Base-by-base conservation (phyloP, 805 yeast species). In the Kluyveromyces lactis region DNA sequence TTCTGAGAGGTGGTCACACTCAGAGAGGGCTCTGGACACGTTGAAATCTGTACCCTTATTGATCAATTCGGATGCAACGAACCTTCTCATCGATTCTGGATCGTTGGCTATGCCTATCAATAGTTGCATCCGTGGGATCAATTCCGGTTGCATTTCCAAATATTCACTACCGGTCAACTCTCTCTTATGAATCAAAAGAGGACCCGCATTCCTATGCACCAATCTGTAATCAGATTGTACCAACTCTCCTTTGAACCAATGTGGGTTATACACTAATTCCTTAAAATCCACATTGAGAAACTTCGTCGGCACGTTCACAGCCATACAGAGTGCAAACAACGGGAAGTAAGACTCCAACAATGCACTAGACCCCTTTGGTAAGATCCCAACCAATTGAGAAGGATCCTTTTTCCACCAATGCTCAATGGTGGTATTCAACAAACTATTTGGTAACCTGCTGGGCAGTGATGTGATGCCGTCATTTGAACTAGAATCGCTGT, bases 291-390 rank as follows among this genome's bases (percentile, higher is more conserved):
- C 50, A 29, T 26, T 36, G 31, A 48, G 42, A 26, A 58, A 44
- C 2, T 33, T 5, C n/a, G 44, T 48, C 5, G 63, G 60, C n/a
- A 52, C 32, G 35, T 49, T 52, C 12, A 40, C 44, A 2, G 53
- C 49, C 27, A 55, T 42, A 23, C 46, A 50, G 23, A 51, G 47
- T 3, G 56, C 49, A 35, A 49, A 55, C 18, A 59, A 42, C 1
- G 58, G 55, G 26, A 57, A 48, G 44, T 59, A 59, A 36, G 51
- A 52, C 35, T 57, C 59, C 16, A 56, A 42, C 4, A 54, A 10
- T 2, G 55, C 46, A 34, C 53, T 52, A 10, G 48, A 44, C 12
- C 55, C 49, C 15, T 46, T 40, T 10, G 62, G 61, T 13, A 51
- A 38, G 2, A 59, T 35, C 3, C 55, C 48, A 1, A 56, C 47